Conservation (phyloP, 148 eudicot genomes). For the Linanthus parryae region DNA sequence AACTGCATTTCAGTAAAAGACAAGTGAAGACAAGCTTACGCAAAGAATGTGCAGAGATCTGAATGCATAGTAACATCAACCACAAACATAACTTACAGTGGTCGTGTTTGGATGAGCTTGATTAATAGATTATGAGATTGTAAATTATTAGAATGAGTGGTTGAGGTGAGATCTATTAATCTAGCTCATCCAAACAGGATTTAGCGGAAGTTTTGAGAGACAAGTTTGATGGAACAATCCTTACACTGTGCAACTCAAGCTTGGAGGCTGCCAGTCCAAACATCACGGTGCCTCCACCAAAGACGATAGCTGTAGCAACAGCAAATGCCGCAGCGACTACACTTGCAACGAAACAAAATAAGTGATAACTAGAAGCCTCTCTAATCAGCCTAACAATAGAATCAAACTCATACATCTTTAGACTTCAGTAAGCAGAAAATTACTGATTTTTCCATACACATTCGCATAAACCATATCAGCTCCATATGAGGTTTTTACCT, state of each 20-base stretch:
- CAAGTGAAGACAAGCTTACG: background rate
- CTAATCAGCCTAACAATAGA: too few species aligned
- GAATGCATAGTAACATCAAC: too few species aligned
- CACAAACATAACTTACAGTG: background rate
- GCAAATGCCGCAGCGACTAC: constrained; percentile 90
- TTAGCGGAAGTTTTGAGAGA: background rate
- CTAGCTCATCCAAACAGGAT: background rate
- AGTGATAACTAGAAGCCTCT: too few species aligned
- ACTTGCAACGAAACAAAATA: too few species aligned
- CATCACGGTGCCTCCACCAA: constrained; percentile 58
- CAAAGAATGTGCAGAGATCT: background rate
- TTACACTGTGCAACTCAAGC: constrained; percentile 63
- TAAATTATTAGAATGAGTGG: background rate
- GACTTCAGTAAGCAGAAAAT: too few species aligned
- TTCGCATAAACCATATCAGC: too few species aligned
- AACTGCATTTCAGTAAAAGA: background rate
- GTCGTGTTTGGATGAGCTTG: background rate
- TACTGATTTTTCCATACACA: too few species aligned
- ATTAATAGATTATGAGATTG: background rate
- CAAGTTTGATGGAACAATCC: constrained; percentile 13
- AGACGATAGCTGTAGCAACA: constrained; percentile 67
- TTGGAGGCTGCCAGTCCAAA: constrained; percentile 57
- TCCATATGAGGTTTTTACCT: too few species aligned
- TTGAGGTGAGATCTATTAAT: background rate
- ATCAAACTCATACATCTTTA: too few species aligned